Percentiles rank a stretch among this genome's conserved stretches.
These are phyloP conservation scores for Oryza meridionalis DNA, from an alignment of 176 grass and related monocot species.

Conservation along the genomic window DNA sequence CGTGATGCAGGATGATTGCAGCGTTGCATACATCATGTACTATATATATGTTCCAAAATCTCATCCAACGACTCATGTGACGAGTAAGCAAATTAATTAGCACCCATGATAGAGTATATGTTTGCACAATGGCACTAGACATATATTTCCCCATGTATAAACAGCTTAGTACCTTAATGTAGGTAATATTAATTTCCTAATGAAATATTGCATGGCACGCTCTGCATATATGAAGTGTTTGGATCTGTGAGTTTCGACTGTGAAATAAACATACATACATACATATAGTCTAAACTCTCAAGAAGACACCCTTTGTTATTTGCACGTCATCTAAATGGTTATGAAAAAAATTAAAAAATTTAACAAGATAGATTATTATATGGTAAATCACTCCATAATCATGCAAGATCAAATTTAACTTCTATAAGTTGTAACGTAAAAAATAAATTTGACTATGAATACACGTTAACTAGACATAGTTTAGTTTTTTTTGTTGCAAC, in stretches of 20 bases:
- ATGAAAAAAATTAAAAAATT: too few relatives aligned
- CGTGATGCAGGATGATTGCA: background rate
- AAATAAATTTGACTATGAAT: too few relatives aligned
- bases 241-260: background rate
- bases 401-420: too few relatives aligned
- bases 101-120: background rate
- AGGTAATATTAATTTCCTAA: background rate
- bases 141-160: background rate
- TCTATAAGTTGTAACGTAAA: too few relatives aligned
- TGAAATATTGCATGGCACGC: background rate
- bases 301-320: too few relatives aligned
- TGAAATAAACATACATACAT: background rate
- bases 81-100: background rate
- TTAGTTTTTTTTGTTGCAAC: too few relatives aligned
- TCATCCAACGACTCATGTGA: background rate
- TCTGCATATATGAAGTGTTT: background rate
- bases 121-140: constrained; percentile 8
- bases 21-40: background rate
- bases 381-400: too few relatives aligned
- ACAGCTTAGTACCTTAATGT: background rate
- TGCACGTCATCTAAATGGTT: too few relatives aligned
- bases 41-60: background rate
- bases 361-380: too few relatives aligned
- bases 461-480: too few relatives aligned
- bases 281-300: too few relatives aligned